Conservation (phyloP, 2,329 filamentous ascomycete species). For the Exophiala oligosperma region DNA sequence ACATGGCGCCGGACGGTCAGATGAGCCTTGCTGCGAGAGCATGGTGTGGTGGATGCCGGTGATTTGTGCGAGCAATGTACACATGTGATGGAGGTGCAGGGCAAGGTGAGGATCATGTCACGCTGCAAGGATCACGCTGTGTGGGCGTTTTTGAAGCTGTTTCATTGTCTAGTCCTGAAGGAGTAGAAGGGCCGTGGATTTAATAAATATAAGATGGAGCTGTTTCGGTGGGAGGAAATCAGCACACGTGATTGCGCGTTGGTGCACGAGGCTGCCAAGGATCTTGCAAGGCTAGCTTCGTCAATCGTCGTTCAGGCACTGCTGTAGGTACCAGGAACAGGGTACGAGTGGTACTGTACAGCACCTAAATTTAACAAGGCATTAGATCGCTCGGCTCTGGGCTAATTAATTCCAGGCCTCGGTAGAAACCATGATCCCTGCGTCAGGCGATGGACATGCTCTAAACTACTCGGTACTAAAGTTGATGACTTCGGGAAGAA, state of each 20-base stretch:
- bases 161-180: not conserved
- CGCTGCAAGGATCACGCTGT: not conserved
- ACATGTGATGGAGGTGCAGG: too few relatives aligned
- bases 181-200: too few relatives aligned
- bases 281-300: too few relatives aligned
- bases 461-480: too few relatives aligned
- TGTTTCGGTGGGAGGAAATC: not conserved
- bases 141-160: not conserved
- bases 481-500: not conserved
- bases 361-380: too few relatives aligned
- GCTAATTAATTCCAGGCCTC: not conserved
- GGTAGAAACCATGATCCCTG: not conserved
- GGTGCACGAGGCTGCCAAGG: not conserved
- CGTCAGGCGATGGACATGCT: not conserved
- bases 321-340: too few relatives aligned
- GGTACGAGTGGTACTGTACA: too few relatives aligned
- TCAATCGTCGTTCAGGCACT: too few relatives aligned
- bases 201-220: too few relatives aligned
- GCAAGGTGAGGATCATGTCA: not conserved
- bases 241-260: not conserved
- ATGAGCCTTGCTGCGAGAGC: not conserved
- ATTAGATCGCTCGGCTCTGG: too few relatives aligned
- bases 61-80: too few relatives aligned
- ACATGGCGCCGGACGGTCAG: not conserved
- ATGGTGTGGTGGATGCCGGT: too few relatives aligned